phyloP scores from a whole-genome alignment of 768 basidiomycete genomes.

The Termitomyces sp. region DNA sequence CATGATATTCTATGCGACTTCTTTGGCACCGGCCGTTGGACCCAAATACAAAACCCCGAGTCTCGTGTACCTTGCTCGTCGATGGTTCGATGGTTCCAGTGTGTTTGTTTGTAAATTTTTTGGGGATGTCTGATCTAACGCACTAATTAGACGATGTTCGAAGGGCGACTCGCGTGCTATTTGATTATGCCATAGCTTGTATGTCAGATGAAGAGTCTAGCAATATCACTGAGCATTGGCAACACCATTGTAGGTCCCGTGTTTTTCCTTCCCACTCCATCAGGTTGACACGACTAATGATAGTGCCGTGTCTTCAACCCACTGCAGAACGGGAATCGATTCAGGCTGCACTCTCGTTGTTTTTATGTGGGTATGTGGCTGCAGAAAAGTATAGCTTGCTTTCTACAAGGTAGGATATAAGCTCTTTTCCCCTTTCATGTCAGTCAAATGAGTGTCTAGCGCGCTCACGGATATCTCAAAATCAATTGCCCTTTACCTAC shows the following conservation, averaged over 20 bases:
- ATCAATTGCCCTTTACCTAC: constrained; percentile 74
- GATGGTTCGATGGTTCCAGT: constrained; percentile 80
- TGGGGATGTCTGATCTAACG: background rate
- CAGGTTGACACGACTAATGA: background rate
- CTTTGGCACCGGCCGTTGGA: constrained; percentile 62
- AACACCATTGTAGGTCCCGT: background rate
- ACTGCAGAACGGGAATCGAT: constrained; percentile 55
- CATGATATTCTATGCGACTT: constrained; percentile 77
- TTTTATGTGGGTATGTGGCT: constrained; percentile 81
- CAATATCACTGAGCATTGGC: constrained; percentile 18
- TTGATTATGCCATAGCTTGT: constrained; percentile 69
- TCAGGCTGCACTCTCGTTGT: constrained; percentile 65
- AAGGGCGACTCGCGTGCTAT: constrained; percentile 70
- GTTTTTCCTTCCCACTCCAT: background rate
- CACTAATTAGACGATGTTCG: constrained; percentile 61
- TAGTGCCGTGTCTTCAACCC: constrained; percentile 22
- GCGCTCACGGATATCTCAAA: constrained; percentile 81
- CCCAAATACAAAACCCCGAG: constrained; percentile 61
- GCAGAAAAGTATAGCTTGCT: constrained; percentile 76
- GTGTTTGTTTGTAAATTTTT: constrained; percentile 16
- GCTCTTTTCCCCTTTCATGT: background rate
- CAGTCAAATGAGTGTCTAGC: constrained; percentile 34
- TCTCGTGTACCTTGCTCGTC: constrained; percentile 65
- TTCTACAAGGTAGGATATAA: constrained; percentile 54
- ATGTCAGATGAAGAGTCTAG: constrained; percentile 67